These are phyloP conservation scores for Hirsutella minnesotensis DNA, from an alignment of 2,329 filamentous ascomycete genomes.

Conservation along the genomic window DNA sequence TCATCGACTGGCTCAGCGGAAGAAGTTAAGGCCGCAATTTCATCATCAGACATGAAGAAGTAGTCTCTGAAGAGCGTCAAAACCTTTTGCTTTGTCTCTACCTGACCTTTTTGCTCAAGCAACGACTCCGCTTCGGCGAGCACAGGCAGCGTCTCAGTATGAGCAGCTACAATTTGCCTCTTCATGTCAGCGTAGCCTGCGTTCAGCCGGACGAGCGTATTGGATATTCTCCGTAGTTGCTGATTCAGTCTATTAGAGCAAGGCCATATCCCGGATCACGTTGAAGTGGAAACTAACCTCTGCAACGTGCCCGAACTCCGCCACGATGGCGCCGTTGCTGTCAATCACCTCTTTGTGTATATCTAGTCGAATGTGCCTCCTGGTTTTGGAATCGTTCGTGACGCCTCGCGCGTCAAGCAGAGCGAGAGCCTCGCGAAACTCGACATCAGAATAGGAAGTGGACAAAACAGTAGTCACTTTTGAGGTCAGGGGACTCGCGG, in stretches of 20 bases:
- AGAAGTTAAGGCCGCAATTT: conserved; percentile 63
- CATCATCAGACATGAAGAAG: conserved; percentile 75
- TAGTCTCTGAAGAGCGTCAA: conserved; percentile 67
- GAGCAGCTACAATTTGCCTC: conserved; percentile 61
- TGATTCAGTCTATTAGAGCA: conserved; percentile 27
- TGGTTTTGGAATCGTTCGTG: conserved; percentile 63
- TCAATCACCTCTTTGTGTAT: conserved; percentile 87
- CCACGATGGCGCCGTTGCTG: conserved; percentile 79
- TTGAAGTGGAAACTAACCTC: conserved; percentile 44
- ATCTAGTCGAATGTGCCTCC: conserved; percentile 68
- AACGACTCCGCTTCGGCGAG: conserved; percentile 67
- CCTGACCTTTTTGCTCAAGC: conserved; percentile 58
- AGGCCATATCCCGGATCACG: background rate
- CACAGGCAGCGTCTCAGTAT: conserved; percentile 60
- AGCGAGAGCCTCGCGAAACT: conserved; percentile 74
- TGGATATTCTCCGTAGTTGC: conserved; percentile 79
- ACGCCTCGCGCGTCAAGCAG: conserved; percentile 63
- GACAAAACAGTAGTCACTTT: conserved; percentile 81
- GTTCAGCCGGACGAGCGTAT: conserved; percentile 68
- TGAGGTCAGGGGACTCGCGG: conserved; percentile 58
- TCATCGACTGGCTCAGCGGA: conserved; percentile 76
- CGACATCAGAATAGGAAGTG: conserved; percentile 81
- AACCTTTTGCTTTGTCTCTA: conserved; percentile 70
- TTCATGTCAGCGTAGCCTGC: conserved; percentile 72
- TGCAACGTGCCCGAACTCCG: conserved; percentile 79